phyloP scores from a whole-genome alignment of 2,329 filamentous ascomycete genomes.

The Ascochyta clinopodiicola region DNA sequence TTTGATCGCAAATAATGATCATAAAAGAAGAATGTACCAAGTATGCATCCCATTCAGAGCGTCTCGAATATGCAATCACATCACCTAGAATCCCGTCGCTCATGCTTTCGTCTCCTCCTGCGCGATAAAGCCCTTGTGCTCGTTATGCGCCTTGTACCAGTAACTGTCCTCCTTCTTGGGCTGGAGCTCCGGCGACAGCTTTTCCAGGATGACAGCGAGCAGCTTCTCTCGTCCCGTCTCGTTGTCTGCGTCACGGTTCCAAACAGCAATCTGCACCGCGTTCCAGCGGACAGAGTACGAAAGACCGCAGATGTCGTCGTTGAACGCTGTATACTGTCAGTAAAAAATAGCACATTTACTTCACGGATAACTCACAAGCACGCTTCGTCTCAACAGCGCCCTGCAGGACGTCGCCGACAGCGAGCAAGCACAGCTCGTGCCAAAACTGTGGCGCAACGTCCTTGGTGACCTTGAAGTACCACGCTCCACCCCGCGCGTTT shows the following conservation, averaged over 20 bases:
- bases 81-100: neutral
- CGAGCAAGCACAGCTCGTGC: slow-evolving; percentile 81
- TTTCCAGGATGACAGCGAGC: slow-evolving; percentile 73
- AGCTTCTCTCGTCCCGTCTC: slow-evolving; percentile 78
- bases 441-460: slow-evolving; percentile 73
- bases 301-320: slow-evolving; percentile 86
- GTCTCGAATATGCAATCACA: neutral
- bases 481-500: slow-evolving; percentile 84
- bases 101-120: slow-evolving; percentile 16
- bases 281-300: slow-evolving; percentile 89
- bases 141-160: slow-evolving; percentile 87
- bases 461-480: slow-evolving; percentile 91
- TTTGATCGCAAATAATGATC: slow-evolving; percentile 7
- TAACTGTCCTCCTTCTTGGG: slow-evolving; percentile 70
- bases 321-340: slow-evolving; percentile 52
- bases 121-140: slow-evolving; percentile 76
- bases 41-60: neutral
- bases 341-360: neutral
- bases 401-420: slow-evolving; percentile 82
- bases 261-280: slow-evolving; percentile 85
- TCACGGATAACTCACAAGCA: slow-evolving; percentile 59
- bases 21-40: slow-evolving; percentile 1
- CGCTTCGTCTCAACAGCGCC: slow-evolving; percentile 67
- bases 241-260: slow-evolving; percentile 88
- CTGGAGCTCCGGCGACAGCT: slow-evolving; percentile 73